Evolutionary conservation across 257 asterid species (phyloP), one percentile per base, ranked within the genome.

Genomic region (Solanum megistacrolobum): DNA sequence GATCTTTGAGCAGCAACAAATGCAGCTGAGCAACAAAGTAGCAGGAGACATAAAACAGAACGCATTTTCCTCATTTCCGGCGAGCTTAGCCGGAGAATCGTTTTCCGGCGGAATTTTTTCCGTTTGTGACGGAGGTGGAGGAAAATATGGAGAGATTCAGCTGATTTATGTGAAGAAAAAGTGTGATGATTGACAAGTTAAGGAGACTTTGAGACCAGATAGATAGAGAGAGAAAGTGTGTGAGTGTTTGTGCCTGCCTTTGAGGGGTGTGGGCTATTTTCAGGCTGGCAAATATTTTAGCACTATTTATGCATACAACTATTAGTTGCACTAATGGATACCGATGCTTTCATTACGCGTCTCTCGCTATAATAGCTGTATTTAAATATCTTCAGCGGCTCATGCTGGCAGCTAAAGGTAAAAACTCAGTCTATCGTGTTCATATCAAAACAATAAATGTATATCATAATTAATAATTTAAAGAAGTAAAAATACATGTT

Each of bases 1-100:
- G 98, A 96, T 92, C 94, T 65, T 88, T 92, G 98, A 88, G 94
- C 98, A 84, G 95, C 88, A 74, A 89, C 95, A 69, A 92, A 91
- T 16, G 89, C 93, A 69, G 76, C 91, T 36, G 89, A 88, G 5
- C 90, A 91, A 89, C 91, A 92, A 86, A 92, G 90, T 89, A 93
- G 92, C 43, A 93, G 31, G 34, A 89, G 85, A 71, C 91, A 55
- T 52, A 89, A 72, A 52, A 89, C 88, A n/a, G 89, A 82, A 65
- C 87, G 92, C 91, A 93, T 90, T 89, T 92, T 92, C 94, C 93
- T 93, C 98, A 94, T 95, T 90, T 86, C 92, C 89, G 90, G 91
- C 92, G 85, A 83, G 29, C 58, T 87, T 38, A 58, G 87, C 86
- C 16, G 62, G 89, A 73, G 69, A 73, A 52, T 9, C 3, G 12